These are phyloP conservation scores for Claviceps sp. DNA, from an alignment of 2,329 filamentous ascomycete species.

Conservation along the genomic window DNA sequence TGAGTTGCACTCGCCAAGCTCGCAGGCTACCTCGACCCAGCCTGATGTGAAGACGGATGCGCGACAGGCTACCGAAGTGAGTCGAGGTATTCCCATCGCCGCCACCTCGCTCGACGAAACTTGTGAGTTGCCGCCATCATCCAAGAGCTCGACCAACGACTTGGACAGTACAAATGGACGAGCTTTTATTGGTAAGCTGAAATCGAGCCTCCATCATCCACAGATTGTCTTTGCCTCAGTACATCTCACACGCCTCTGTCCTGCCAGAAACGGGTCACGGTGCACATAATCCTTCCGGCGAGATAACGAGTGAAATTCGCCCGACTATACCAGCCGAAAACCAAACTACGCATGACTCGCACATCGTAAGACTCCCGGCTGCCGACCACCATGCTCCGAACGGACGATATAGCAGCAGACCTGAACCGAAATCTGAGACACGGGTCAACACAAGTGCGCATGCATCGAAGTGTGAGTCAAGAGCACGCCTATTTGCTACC, in stretches of 20 bases:
- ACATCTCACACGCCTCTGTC: neutral
- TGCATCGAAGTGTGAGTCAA: constrained; percentile 4
- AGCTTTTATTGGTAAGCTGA: constrained; percentile 1
- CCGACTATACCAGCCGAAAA: neutral
- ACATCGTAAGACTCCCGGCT: constrained; percentile 1
- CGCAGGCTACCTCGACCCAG: neutral
- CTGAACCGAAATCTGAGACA: constrained; percentile 6
- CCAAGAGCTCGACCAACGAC: neutral
- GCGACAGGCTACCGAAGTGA: neutral
- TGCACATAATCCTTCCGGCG: neutral
- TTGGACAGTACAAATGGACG: neutral
- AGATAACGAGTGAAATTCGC: neutral
- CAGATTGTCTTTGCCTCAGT: neutral
- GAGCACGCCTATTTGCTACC: neutral
- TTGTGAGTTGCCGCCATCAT: neutral
- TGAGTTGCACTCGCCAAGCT: neutral
- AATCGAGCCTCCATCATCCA: neutral
- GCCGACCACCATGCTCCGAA: neutral
- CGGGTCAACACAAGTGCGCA: neutral
- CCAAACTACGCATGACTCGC: neutral
- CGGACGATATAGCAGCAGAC: neutral
- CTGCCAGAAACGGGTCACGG: neutral
- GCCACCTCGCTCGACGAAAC: neutral
- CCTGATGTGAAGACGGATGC: neutral
- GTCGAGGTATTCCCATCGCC: neutral